Evolutionary conservation across 1,139 yeast genomes (phyloP).

Genomic region (Hemisphaericaspora xylofermentans): DNA sequence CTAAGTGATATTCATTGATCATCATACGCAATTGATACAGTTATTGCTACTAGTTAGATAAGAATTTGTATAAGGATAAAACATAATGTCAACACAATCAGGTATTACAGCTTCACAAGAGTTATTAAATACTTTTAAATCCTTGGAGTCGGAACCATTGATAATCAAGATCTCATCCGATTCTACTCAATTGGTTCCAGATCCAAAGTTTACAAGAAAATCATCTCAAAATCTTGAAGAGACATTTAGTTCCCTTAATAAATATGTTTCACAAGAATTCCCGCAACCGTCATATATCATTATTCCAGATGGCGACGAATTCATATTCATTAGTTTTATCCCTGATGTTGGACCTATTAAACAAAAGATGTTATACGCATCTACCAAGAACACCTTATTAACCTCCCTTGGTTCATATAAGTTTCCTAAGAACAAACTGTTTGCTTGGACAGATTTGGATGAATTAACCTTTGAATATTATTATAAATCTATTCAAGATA

Average conservation of each 20-base stretch:
- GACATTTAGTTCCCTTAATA: slow-evolving; percentile 37
- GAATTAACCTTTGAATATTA: slow-evolving; percentile 61
- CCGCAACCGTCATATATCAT: slow-evolving; percentile 63
- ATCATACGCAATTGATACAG: too few species aligned
- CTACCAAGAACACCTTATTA: slow-evolving; percentile 74
- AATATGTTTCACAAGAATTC: slow-evolving; percentile 33
- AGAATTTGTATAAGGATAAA: too few species aligned
- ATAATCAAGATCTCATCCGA: slow-evolving; percentile 46
- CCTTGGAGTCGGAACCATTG: slow-evolving; percentile 25
- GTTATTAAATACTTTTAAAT: slow-evolving; percentile 35
- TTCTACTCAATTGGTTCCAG: slow-evolving; percentile 44
- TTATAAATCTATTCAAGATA: slow-evolving; percentile 33
- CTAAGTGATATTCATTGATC: too few species aligned
- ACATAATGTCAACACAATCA: slow-evolving; percentile 71
- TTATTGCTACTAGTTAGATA: too few species aligned
- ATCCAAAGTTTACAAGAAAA: slow-evolving; percentile 30
- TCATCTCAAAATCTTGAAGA: slow-evolving; percentile 18
- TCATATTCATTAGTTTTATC: slow-evolving; percentile 73
- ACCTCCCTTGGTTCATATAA: slow-evolving; percentile 68
- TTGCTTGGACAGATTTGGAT: slow-evolving; percentile 56
- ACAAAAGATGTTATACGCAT: slow-evolving; percentile 90
- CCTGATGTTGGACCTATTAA: slow-evolving; percentile 86
- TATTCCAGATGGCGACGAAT: slow-evolving; percentile 29
- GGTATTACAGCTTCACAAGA: slow-evolving; percentile 58
- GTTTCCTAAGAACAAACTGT: slow-evolving; percentile 49